Base-by-base conservation (phyloP, 371 early-diverging fungal genomes). In the Mucor plumbeus region DNA sequence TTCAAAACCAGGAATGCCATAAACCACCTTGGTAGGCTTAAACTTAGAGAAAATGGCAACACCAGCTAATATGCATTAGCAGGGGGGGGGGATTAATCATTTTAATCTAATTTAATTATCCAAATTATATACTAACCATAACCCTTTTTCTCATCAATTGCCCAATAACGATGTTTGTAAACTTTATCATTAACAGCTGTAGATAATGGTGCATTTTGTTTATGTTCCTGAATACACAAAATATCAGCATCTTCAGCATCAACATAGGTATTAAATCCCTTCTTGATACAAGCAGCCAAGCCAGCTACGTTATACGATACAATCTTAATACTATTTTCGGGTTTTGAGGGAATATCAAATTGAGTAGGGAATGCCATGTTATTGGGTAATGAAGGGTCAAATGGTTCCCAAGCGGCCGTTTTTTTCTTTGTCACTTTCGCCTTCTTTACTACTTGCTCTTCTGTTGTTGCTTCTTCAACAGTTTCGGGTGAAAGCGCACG, bases 151-250 rank as follows among this genome's bases (percentile, higher is more conserved):
- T 86, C 85, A 55, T 84, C 81, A 68, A 84, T 77, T 3, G 76
- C 78, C 91, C 90, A 90, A 64, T 88, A 92, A 62, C 88, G 84
- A 82, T 88, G 88, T 54, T 89, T 91, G 72, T 91, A 94, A 33
- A 75, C 73, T 64, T 85, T 80, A 40, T 85, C 80, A 64, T 86
- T 79, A 15, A 94, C 75, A 19, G 75, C 79, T 15, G 70, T 80
- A 1, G 74, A 64, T 34, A 71, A 36, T 15, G 88, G 82, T 56
- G 80, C 82, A 69, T 89, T 89, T 19, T 92, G 74, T 73, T 97
- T 96, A 43, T 93, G 93, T 69, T 97, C 96, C 72, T 95, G 95
- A 17, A 97, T 54, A 71, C 92, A 94, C 4, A 96, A 53, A 34
- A 97, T 84, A 74, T 94, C 95, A 0, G 97, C 88, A 59, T 94